A percentile compares a stretch with the other conserved stretches of the same genome.
Conservation (phyloP, 208 protist genomes). For the Leishmania gerbilli region DNA sequence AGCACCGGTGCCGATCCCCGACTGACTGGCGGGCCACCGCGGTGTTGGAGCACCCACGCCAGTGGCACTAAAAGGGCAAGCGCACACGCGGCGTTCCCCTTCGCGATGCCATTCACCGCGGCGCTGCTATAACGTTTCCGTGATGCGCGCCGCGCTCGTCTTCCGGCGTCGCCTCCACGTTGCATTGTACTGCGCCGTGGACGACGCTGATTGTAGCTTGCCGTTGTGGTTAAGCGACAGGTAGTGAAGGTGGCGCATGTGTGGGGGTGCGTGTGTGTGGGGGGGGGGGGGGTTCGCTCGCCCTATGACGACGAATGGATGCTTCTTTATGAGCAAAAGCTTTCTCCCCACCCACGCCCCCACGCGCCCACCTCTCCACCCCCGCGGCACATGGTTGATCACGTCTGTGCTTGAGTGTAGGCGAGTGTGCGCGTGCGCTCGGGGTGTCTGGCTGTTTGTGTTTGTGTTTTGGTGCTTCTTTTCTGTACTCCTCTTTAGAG, state of each 20-base stretch:
- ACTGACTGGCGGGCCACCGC: conserved; percentile 12
- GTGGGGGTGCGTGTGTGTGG: not conserved
- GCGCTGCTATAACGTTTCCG: not conserved
- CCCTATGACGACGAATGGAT: not conserved
- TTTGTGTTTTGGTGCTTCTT: not conserved
- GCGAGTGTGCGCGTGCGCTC: not conserved
- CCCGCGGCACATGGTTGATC: not conserved
- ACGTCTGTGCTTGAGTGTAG: not conserved
- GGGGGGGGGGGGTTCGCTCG: not conserved
- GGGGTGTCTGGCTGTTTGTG: no score
- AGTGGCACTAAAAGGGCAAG: conserved; percentile 16
- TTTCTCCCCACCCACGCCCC: not conserved
- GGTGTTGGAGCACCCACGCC: conserved; percentile 19
- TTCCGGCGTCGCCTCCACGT: not conserved
- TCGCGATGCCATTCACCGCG: not conserved
- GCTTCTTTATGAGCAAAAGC: not conserved
- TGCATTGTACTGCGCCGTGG: not conserved
- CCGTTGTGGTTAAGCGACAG: no score
- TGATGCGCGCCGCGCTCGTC: no score
- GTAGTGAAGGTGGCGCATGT: not conserved
- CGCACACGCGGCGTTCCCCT: not conserved
- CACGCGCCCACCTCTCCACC: no score
- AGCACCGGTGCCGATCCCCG: conserved; percentile 12
- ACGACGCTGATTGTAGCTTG: not conserved
- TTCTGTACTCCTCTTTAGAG: no score